These are phyloP conservation scores for Niebla homalea DNA, from an alignment of 495 filamentous ascomycete genomes.

Conservation along the genomic window DNA sequence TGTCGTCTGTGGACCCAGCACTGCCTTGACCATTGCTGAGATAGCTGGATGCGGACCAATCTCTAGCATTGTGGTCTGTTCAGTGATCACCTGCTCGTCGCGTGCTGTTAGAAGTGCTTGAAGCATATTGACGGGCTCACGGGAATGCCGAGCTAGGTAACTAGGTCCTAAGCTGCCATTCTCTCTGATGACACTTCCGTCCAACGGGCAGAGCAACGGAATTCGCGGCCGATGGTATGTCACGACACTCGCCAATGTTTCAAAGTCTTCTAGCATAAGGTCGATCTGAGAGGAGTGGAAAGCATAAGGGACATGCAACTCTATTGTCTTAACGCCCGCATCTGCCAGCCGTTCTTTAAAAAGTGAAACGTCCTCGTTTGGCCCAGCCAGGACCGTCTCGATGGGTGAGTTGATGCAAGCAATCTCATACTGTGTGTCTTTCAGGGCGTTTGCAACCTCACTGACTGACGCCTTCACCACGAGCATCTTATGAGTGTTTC, in stretches of 20 bases:
- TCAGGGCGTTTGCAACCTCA: neutral
- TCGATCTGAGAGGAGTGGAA: constrained; percentile 58
- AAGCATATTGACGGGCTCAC: constrained; percentile 49
- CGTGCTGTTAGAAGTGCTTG: constrained; percentile 39
- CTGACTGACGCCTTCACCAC: constrained; percentile 9
- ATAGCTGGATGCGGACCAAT: constrained; percentile 47
- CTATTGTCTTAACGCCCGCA: constrained; percentile 4
- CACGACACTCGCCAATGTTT: constrained; percentile 35
- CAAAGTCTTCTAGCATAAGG: constrained; percentile 48
- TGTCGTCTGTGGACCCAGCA: constrained; percentile 33
- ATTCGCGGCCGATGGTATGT: constrained; percentile 34
- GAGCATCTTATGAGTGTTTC: constrained; percentile 22
- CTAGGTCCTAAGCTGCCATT: constrained; percentile 32
- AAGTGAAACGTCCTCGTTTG: neutral
- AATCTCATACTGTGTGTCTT: neutral
- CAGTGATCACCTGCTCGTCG: constrained; percentile 33
- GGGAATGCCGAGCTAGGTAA: constrained; percentile 45
- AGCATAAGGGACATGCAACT: constrained; percentile 49
- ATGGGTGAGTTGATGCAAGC: constrained; percentile 22
- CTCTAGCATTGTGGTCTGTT: constrained; percentile 40
- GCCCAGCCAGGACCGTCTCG: constrained; percentile 18
- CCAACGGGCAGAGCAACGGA: constrained; percentile 44
- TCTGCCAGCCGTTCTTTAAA: neutral
- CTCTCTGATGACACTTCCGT: constrained; percentile 35
- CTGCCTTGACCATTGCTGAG: constrained; percentile 42